Base-by-base conservation (phyloP, 2,329 filamentous ascomycete species). In the Calonectria pseudoreteaudii region DNA sequence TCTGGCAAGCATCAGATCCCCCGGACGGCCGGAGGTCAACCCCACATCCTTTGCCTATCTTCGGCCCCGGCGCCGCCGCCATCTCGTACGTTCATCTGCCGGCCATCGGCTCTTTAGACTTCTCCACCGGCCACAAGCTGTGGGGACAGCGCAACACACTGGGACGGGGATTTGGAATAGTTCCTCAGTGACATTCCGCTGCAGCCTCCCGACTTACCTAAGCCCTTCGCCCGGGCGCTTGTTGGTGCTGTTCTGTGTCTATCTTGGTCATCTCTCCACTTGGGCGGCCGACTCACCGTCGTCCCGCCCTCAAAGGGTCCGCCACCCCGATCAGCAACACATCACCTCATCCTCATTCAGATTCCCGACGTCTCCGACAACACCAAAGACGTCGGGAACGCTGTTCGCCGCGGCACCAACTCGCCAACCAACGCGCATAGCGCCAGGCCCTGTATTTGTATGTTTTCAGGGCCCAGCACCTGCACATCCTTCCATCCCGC, bases 241-340 rank as follows among this genome's bases (percentile, higher is more conserved):
- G 56, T n/a, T 47, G 52, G 26, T 52, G 41, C 52, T 70, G 56
- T 49, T 41, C 50, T 56, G 64, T 66, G 30, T 66, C 71, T 62
- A 53, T 65, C 60, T 49, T 65, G 62, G 30, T 72, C 58, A 62
- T 60, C 36, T 44, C 70, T 69, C 49, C 70, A 56, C 66, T 70
- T 49, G 50, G 58, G 52, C 38, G 50, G 60, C 60, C 66, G 71
- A 49, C 68, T 38, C 68, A 70, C 60, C 66, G 41, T 72, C 50
- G 56, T 62, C 62, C 36, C 66, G 50, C 50, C 66, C 53, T 69
- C 58, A 47, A 52, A 60, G 30, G 66, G 38, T 52, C 70, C 58
- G 58, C 70, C 47, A 50, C 30, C 26, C 66, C 38, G 28, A 56
- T 53, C 47, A 65, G 36, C 38, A 47, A 62, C 58, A 18, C 60